Percentiles rank a stretch among this genome's conserved stretches.
Conservation (phyloP, 163 green algal species). For the Smithsoniella earleae region DNA sequence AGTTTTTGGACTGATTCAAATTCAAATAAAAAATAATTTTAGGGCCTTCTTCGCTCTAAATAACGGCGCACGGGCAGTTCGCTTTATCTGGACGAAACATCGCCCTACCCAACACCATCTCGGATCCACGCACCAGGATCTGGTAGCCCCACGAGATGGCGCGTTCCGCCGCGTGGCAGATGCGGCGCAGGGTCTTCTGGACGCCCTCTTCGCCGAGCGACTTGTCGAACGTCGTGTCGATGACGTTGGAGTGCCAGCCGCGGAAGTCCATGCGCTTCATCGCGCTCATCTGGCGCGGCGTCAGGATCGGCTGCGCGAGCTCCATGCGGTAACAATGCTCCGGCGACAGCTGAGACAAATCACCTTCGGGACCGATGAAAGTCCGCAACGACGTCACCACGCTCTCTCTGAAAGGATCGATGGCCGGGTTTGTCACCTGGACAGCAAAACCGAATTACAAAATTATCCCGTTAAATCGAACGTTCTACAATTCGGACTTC, state of each 20-base stretch:
- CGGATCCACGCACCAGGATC: constrained; percentile 77
- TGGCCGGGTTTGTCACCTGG: constrained; percentile 92
- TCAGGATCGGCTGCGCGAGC: constrained; percentile 71
- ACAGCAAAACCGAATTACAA: background rate
- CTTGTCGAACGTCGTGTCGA: constrained; percentile 75
- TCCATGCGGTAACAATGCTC: constrained; percentile 63
- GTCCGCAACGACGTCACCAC: constrained; percentile 82
- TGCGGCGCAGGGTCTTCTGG: constrained; percentile 53
- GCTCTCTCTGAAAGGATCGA: constrained; percentile 89
- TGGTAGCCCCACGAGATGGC: constrained; percentile 68
- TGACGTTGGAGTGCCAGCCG: constrained; percentile 62
- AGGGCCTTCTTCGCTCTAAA: too few relatives aligned
- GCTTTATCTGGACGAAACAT: too few relatives aligned
- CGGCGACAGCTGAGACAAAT: constrained; percentile 55
- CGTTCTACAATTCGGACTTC: background rate
- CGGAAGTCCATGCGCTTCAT: constrained; percentile 51
- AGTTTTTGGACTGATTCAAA: too few relatives aligned
- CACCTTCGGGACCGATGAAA: constrained; percentile 87
- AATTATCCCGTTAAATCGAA: constrained; percentile 10
- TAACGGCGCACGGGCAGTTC: too few relatives aligned
- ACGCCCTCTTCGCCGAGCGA: constrained; percentile 61
- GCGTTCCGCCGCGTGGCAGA: constrained; percentile 56
- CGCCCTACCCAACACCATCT: too few relatives aligned
- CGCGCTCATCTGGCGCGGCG: constrained; percentile 48
- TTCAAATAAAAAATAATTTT: too few relatives aligned